phyloP scores from a whole-genome alignment of 1,284 basidiomycete species.

The Austropuccinia psidii region DNA sequence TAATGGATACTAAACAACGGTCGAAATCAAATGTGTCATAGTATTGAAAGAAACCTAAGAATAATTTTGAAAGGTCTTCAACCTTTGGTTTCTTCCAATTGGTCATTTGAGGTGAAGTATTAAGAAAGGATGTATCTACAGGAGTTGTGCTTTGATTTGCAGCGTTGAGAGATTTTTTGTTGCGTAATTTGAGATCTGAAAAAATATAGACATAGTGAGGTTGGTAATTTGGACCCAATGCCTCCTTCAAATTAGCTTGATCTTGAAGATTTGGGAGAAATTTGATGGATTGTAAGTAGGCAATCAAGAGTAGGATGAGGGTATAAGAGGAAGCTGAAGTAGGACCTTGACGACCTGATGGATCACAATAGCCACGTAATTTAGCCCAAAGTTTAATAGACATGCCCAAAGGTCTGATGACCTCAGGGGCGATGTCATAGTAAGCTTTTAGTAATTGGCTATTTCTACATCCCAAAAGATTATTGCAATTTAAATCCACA shows the following conservation, averaged over 20 bases:
- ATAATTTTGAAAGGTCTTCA: background rate
- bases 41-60: constrained; percentile 11
- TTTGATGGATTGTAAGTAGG: constrained; percentile 15
- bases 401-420: constrained; percentile 12
- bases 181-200: accelerated
- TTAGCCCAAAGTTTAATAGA: constrained; percentile 31
- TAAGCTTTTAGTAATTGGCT: constrained; percentile 10
- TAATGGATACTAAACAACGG: background rate
- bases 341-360: constrained; percentile 12
- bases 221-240: background rate
- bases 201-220: no score
- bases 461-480: constrained; percentile 14
- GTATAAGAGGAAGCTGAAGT: constrained; percentile 14
- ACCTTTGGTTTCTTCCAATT: no score
- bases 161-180: background rate
- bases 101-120: no score
- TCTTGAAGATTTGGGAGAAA: constrained; percentile 29
- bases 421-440: background rate
- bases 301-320: constrained; percentile 19
- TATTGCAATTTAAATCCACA: constrained; percentile 23
- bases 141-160: background rate
- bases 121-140: constrained; percentile 1
- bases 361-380: constrained; percentile 21
- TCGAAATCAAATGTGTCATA: background rate
- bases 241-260: background rate